These are phyloP conservation scores for Nannochloropsis granulata DNA, from an alignment of 108 stramenopile genomes.

Conservation along the genomic window DNA sequence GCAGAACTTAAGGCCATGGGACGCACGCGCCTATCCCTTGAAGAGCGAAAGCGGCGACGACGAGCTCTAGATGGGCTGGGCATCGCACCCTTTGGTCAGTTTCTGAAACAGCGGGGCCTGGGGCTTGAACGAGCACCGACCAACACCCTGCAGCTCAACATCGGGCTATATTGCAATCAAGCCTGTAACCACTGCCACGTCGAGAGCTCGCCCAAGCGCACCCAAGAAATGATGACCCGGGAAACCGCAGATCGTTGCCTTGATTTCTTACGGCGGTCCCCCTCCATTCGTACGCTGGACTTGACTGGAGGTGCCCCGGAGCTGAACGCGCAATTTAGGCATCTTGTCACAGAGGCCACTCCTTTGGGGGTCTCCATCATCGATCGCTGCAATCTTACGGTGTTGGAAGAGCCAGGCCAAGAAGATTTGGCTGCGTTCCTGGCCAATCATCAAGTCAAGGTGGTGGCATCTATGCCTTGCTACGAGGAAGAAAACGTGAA, in stretches of 20 bases:
- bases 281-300: slow-evolving; percentile 67
- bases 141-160: slow-evolving; percentile 76
- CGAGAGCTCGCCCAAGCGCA: slow-evolving; percentile 81
- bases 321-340: slow-evolving; percentile 69
- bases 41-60: slow-evolving; percentile 64
- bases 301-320: slow-evolving; percentile 95
- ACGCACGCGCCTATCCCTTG: slow-evolving; percentile 47
- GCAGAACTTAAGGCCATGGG: slow-evolving; percentile 45
- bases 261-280: slow-evolving; percentile 52
- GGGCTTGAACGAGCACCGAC: slow-evolving; percentile 10
- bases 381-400: slow-evolving; percentile 92
- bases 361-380: slow-evolving; percentile 58
- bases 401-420: slow-evolving; percentile 80
- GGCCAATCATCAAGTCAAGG: slow-evolving; percentile 54
- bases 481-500: slow-evolving; percentile 82
- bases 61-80: slow-evolving; percentile 67
- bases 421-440: slow-evolving; percentile 81
- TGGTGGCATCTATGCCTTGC: slow-evolving; percentile 81
- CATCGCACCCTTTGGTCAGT: slow-evolving; percentile 57
- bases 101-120: slow-evolving; percentile 27
- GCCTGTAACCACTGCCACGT: slow-evolving; percentile 30
- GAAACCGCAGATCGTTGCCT: slow-evolving; percentile 72
- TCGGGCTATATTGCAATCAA: slow-evolving; percentile 94
- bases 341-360: slow-evolving; percentile 63
- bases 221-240: slow-evolving; percentile 51